Evolutionary conservation across 2,329 filamentous ascomycete genomes (phyloP).

Genomic region (Cordyceps farinosa): DNA sequence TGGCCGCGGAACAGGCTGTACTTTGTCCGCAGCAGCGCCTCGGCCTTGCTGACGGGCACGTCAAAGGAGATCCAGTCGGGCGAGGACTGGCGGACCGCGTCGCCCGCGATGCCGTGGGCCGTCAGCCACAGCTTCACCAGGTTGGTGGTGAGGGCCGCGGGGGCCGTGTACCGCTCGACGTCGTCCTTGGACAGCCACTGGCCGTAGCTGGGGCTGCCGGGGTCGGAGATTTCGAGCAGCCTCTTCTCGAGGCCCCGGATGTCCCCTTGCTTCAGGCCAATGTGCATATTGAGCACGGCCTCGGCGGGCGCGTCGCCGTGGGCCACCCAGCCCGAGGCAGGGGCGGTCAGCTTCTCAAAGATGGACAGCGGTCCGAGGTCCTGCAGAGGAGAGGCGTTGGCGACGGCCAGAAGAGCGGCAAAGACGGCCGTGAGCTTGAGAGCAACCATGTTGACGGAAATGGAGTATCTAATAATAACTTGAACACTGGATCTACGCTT

Average conservation of each 20-base stretch:
- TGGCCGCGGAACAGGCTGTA: neutral
- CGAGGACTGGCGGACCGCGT: neutral
- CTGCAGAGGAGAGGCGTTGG: neutral
- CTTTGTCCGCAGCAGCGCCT: slow-evolving; percentile 6
- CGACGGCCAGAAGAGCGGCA: neutral
- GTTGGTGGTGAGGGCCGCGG: slow-evolving; percentile 21
- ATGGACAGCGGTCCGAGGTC: neutral
- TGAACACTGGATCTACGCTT: neutral
- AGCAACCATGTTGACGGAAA: neutral
- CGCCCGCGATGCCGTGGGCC: slow-evolving; percentile 9
- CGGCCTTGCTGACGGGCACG: slow-evolving; percentile 9
- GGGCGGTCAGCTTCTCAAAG: slow-evolving; percentile 8
- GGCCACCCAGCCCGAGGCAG: neutral
- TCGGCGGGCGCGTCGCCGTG: neutral
- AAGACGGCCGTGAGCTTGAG: neutral
- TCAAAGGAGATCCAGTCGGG: slow-evolving; percentile 11
- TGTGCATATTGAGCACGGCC: slow-evolving; percentile 5
- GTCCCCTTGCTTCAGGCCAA: slow-evolving; percentile 20
- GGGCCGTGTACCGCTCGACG: slow-evolving; percentile 25
- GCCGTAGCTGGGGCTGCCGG: slow-evolving; percentile 26
- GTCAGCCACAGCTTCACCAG: slow-evolving; percentile 25
- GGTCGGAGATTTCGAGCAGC: slow-evolving; percentile 26
- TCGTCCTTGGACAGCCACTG: slow-evolving; percentile 24
- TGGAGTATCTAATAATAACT: neutral
- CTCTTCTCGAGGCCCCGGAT: slow-evolving; percentile 24